Evolutionary conservation across 2,329 filamentous ascomycete species (phyloP), one percentile per base, ranked within the genome.

Genomic region (Aspergillus sp.): DNA sequence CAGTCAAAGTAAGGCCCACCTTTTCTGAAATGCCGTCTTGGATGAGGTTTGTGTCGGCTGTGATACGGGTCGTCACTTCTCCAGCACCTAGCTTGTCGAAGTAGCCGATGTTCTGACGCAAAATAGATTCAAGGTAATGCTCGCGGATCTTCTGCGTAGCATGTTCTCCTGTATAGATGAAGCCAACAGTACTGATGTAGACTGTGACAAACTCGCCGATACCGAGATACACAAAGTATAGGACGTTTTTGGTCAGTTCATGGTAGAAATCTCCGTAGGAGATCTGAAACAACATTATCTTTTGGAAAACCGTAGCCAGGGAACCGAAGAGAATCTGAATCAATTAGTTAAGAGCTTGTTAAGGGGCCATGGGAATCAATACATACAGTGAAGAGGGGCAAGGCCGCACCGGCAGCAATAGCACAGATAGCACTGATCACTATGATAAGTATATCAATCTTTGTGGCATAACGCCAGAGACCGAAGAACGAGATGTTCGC

Each of bases 11-110:
- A 62, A 96, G 77, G 14, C 86, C 87, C 45, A 96, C 84, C 78
- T 96, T 96, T 74, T 96, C 91, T 0, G 91, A 96, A 46, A 99
- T 91, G 56, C 92, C 93, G 64, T 96, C 93, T 73, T 97, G 93
- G 55, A 98, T 88, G 53, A 96, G 80, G 68, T 96, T 97, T 45
- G 91, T 96, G 73, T 98, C 93, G 11, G 93, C 89, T 0, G 93
- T 98, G 66, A 97, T 96, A 62, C 93, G 88, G 1, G 93, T 96
- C 0, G 93, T 96, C 60, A 98, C 90, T 75, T 97, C 95, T 58
- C 93, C 93, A 35, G 92, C 90, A 52, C 93, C 93, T 14, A 96
- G 83, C 69, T 95, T 95, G 74, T 98, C 95, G 75, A 96, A 96
- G 74, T 91, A 96, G 46, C 86, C 92, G 72, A 96, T 93, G 72